Conservation (phyloP, 148 eudicot species). For the Linanthus parryae region DNA sequence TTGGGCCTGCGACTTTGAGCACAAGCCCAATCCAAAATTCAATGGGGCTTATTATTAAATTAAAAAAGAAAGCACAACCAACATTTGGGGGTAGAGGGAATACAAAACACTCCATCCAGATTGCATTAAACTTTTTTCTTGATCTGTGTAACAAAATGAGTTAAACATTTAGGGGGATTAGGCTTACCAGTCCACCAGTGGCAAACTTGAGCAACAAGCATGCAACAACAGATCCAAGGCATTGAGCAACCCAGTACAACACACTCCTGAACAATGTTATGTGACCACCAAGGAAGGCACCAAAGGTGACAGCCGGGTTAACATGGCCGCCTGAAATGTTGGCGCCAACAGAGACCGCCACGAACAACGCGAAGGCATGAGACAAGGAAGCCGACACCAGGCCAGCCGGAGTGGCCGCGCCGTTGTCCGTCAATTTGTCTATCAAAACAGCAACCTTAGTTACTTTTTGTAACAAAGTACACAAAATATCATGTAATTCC, state of each 20-base stretch:
- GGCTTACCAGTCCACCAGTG: constrained; percentile 65
- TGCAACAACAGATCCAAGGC: constrained; percentile 76
- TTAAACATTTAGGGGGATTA: too few relatives aligned
- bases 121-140: too few relatives aligned
- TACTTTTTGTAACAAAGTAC: not conserved
- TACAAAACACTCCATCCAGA: too few relatives aligned
- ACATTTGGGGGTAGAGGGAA: too few relatives aligned
- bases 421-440: constrained; percentile 59
- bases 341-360: constrained; percentile 74
- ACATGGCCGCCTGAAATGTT: constrained; percentile 88
- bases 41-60: too few relatives aligned
- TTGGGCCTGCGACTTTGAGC: too few relatives aligned
- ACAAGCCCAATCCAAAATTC: too few relatives aligned
- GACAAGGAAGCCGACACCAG: constrained; percentile 56
- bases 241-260: constrained; percentile 69
- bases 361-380: constrained; percentile 75
- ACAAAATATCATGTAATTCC: not conserved
- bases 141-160: too few relatives aligned
- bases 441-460: constrained; percentile 7
- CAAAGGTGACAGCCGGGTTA: constrained; percentile 86
- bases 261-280: constrained; percentile 47
- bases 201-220: constrained; percentile 68
- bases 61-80: too few relatives aligned
- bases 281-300: constrained; percentile 76
- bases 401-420: constrained; percentile 58